phyloP scores from a whole-genome alignment of 2,329 filamentous ascomycete species.

The Claviceps sorghi region DNA sequence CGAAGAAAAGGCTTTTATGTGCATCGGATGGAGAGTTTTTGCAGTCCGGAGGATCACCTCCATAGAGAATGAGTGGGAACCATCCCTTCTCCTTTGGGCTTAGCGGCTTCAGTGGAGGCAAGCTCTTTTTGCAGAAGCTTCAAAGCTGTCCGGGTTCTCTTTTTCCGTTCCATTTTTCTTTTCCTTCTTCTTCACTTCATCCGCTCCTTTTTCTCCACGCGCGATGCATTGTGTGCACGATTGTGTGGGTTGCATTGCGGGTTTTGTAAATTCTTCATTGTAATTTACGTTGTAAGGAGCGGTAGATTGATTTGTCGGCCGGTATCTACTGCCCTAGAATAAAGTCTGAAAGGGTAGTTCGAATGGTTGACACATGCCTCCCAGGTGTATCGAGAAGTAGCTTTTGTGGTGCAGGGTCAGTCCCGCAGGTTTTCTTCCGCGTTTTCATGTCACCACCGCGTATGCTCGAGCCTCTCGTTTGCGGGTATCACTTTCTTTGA shows the following conservation, averaged over 20 bases:
- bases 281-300: slow-evolving; percentile 30
- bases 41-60: slow-evolving; percentile 2
- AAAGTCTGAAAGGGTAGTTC: slow-evolving; percentile 65
- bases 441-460: not conserved
- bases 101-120: slow-evolving; percentile 1
- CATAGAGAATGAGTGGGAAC: not conserved
- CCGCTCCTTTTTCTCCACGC: slow-evolving; percentile 17
- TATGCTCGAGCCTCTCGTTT: no score
- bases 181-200: slow-evolving; percentile 7
- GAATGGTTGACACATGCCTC: slow-evolving; percentile 59
- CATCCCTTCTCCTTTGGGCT: not conserved
- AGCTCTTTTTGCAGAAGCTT: slow-evolving; percentile 11
- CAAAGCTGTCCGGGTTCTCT: slow-evolving; percentile 9
- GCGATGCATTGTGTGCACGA: slow-evolving; percentile 15
- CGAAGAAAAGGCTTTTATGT: slow-evolving; percentile 5
- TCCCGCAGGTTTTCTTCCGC: not conserved
- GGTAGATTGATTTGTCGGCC: slow-evolving; percentile 52
- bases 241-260: slow-evolving; percentile 37
- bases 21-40: slow-evolving; percentile 7
- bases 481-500: not conserved
- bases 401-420: not conserved
- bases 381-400: not conserved
- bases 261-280: slow-evolving; percentile 17
- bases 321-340: slow-evolving; percentile 85
- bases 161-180: slow-evolving; percentile 2